Evolutionary conservation across 208 protist genomes (phyloP).

Genomic region (Leishmania martiniquensis): DNA sequence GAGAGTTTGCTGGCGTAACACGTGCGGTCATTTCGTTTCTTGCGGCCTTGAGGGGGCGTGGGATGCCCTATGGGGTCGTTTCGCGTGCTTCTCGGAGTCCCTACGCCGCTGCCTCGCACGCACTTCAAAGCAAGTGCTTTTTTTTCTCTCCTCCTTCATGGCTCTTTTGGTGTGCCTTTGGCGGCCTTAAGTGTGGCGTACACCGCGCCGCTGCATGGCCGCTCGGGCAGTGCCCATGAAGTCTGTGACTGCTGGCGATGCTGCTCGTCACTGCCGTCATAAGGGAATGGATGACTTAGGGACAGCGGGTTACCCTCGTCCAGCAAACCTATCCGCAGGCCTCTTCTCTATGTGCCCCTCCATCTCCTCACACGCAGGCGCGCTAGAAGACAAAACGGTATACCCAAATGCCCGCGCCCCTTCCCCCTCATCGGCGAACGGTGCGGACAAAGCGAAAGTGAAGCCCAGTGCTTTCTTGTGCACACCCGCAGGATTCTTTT

Average conservation of each 20-base stretch:
- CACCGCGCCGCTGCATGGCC: background rate
- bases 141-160: background rate
- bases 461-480: background rate
- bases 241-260: background rate
- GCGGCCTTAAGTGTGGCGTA: background rate
- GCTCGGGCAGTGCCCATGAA: background rate
- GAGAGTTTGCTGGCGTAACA: too few species aligned
- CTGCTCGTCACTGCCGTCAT: background rate
- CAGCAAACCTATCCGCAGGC: too few species aligned
- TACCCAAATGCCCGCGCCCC: background rate
- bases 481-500: background rate
- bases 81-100: background rate
- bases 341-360: too few species aligned
- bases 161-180: background rate
- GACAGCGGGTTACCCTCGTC: too few species aligned
- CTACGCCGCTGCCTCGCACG: too few species aligned
- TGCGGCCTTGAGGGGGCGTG: background rate
- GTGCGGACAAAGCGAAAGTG: background rate
- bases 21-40: too few species aligned
- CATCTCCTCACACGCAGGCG: background rate
- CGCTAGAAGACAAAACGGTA: background rate
- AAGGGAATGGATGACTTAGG: too few species aligned
- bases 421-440: background rate
- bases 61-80: background rate
- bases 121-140: too few species aligned